These are phyloP conservation scores for Didymella arachidicola DNA, from an alignment of 2,329 filamentous ascomycete genomes.

Conservation along the genomic window DNA sequence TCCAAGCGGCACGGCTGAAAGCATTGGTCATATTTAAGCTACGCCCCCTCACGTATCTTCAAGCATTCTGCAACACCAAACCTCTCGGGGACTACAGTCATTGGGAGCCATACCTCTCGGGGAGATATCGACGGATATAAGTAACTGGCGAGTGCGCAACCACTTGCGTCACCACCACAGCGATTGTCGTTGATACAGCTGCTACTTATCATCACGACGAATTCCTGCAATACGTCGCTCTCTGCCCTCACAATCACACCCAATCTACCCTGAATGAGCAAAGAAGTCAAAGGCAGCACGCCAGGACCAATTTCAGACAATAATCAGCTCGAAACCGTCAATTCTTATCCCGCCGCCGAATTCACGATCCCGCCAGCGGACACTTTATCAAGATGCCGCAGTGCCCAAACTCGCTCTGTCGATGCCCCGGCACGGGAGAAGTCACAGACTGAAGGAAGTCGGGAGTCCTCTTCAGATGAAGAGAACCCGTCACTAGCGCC, in stretches of 20 bases:
- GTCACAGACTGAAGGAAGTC: slow-evolving; percentile 29
- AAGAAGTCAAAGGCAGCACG: slow-evolving; percentile 54
- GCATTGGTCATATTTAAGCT: slow-evolving; percentile 28
- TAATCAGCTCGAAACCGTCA: slow-evolving; percentile 34
- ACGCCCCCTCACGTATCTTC: slow-evolving; percentile 14
- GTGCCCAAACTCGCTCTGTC: slow-evolving; percentile 48
- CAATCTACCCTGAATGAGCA: slow-evolving; percentile 35
- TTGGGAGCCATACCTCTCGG: slow-evolving; percentile 20
- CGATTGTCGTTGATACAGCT: slow-evolving; percentile 7
- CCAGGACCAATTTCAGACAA: slow-evolving; percentile 50
- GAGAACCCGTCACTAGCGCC: slow-evolving; percentile 28
- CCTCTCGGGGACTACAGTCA: slow-evolving; percentile 22
- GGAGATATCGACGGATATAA: slow-evolving; percentile 14
- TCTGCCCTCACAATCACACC: slow-evolving; percentile 9
- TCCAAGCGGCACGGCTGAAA: slow-evolving; percentile 17
- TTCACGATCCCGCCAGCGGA: slow-evolving; percentile 44
- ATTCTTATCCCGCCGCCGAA: slow-evolving; percentile 42
- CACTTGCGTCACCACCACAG: slow-evolving; percentile 5
- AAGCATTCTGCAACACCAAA: slow-evolving; percentile 12
- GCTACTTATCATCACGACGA: background rate
- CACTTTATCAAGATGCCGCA: slow-evolving; percentile 44
- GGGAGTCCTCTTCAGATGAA: slow-evolving; percentile 35
- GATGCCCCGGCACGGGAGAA: slow-evolving; percentile 45
- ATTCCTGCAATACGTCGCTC: background rate
- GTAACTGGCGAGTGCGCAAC: background rate